Evolutionary conservation across 257 asterid species (phyloP), one percentile per base, ranked within the genome.

Genomic region (Jacaranda copaia): DNA sequence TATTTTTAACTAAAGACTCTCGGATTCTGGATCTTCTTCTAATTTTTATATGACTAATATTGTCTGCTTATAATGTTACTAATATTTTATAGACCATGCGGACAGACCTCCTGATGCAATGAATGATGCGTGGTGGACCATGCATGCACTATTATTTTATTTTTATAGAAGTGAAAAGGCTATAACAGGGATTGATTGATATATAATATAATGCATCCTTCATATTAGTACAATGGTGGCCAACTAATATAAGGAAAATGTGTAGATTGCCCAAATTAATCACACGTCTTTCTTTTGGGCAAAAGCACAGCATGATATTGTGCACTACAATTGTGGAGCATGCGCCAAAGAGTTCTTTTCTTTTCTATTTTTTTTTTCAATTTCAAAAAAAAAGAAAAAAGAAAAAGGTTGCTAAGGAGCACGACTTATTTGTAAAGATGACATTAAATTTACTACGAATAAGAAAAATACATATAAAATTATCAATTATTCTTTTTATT

Each of bases 1-100:
- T 36, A 36, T 53, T 39, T 40, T 25, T 46, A 25, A 35, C 42
- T 45, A 73, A 64, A 72, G 65, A 72, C 13, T 32, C 68, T 58
- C n/a, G 13, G 3, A 57, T 42, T 52, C 35, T 73, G 39, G 12
- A 63, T 59, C 35, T 16, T 32, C 48, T 60, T 14, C 13, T 43
- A 48, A 20, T 73, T 25, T 58, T 58, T 58, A 58, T 58, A 3
- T 58, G 20, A 19, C 38, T 58, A 58, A 19, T 55, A n/a, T 8
- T 58, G 15, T 58, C 20, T 58, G 39, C 10, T 58, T 58, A 20
- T 58, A 8, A 19, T 20, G 4, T 57, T n/a, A 19, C 38, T 16
- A 20, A 57, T 11, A 49, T 49, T 49, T 9, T 49, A 13, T 12
- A 42, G 46, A 42, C 8, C 46, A 42, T 42, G 46, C 46, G 46